Evolutionary conservation across 75 land plant species (phyloP).

Genomic region (Sequoiadendron giganteum): DNA sequence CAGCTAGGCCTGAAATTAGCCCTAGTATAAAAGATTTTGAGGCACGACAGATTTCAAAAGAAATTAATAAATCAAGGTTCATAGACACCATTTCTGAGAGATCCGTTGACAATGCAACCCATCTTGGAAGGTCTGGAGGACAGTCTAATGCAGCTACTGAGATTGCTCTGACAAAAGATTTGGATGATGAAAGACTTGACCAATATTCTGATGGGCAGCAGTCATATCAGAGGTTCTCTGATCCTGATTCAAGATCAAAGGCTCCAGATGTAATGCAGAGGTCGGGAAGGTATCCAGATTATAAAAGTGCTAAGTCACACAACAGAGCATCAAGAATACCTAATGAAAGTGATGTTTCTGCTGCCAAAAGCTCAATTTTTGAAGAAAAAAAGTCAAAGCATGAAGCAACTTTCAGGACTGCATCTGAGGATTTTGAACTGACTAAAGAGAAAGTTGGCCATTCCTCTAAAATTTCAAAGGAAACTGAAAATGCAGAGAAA

Average conservation of each 20-base stretch:
- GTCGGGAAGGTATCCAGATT: conserved; percentile 25
- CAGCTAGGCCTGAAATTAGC: conserved; percentile 3
- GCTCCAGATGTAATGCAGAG: conserved; percentile 13
- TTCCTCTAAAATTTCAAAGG: conserved; percentile 17
- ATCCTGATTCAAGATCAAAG: conserved; percentile 10
- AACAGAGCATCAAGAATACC: conserved; percentile 12
- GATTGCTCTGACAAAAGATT: conserved; percentile 1
- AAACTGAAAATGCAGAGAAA: conserved; percentile 24
- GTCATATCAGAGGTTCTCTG: conserved; percentile 15
- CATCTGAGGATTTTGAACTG: not conserved
- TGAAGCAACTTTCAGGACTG: not conserved
- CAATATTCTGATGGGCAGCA: conserved; percentile 13
- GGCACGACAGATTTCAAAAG: conserved; percentile 3
- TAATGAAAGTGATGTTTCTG: conserved; percentile 16
- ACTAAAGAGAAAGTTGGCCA: conserved; percentile 15
- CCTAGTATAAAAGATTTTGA: conserved; percentile 9
- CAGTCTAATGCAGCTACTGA: not conserved
- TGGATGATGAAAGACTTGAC: conserved; percentile 10
- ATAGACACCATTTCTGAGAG: not conserved
- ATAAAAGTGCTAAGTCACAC: conserved; percentile 15
- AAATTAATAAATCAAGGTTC: not conserved
- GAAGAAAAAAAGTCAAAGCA: conserved; percentile 1
- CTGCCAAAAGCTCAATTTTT: conserved; percentile 1
- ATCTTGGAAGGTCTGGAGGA: conserved; percentile 5
- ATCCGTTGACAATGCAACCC: not conserved